Evolutionary conservation across 192 early-diverging fungal genomes (phyloP).

Genomic region (Irineochytrium annulatum): DNA sequence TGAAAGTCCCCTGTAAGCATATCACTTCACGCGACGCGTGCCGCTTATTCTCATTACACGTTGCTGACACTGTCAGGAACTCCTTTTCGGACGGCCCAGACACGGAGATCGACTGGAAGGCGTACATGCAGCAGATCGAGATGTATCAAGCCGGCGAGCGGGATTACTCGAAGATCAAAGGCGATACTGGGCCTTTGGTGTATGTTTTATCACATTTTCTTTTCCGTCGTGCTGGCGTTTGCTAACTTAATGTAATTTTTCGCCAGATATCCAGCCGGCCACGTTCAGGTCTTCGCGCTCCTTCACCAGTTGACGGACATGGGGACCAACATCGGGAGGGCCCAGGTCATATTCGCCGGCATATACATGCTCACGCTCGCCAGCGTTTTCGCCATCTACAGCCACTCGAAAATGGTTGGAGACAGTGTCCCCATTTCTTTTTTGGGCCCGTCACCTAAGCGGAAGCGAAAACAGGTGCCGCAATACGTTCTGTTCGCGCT

Average conservation of each 20-base stretch:
- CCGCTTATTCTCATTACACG: conserved; percentile 4
- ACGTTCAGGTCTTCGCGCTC: conserved; percentile 78
- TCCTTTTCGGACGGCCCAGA: conserved; percentile 34
- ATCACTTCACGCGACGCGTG: neutral
- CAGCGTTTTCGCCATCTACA: conserved; percentile 68
- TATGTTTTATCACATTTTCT: conserved; percentile 37
- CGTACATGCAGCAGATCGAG: conserved; percentile 92
- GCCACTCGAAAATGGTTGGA: conserved; percentile 42
- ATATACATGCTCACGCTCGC: conserved; percentile 67
- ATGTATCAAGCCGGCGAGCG: conserved; percentile 77
- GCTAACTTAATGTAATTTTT: neutral
- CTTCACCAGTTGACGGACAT: conserved; percentile 65
- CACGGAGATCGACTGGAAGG: conserved; percentile 95
- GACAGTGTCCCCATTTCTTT: neutral
- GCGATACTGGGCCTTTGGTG: conserved; percentile 93
- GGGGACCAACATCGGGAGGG: conserved; percentile 65
- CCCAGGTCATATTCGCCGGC: conserved; percentile 80
- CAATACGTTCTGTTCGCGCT: conserved; percentile 62
- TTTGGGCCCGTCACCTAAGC: neutral
- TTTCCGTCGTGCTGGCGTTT: conserved; percentile 10
- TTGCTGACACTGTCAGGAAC: conserved; percentile 18
- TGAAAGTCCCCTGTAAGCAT: conserved; percentile 55
- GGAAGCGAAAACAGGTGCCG: conserved; percentile 44
- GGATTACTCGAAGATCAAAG: conserved; percentile 72
- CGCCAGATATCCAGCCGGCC: conserved; percentile 84